Percentiles rank a stretch among this genome's conserved stretches.
phyloP scores from a whole-genome alignment of 2,329 filamentous ascomycete species.

The Colletotrichum paranaense region DNA sequence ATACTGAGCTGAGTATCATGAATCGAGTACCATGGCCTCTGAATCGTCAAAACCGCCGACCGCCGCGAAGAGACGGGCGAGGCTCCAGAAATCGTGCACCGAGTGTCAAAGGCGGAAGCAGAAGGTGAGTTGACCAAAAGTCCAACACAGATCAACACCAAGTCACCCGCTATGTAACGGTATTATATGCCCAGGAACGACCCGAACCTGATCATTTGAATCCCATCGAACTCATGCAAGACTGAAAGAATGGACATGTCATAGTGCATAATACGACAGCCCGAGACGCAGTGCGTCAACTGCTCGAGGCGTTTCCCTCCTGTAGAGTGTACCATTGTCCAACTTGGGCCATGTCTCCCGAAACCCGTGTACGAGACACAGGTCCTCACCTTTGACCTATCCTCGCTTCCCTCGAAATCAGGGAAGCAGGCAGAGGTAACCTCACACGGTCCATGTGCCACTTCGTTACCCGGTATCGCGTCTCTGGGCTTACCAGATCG shows the following conservation, averaged over 20 bases:
- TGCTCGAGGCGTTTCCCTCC: constrained; percentile 36
- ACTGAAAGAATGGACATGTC: neutral
- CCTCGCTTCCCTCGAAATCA: constrained; percentile 9
- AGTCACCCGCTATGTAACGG: neutral
- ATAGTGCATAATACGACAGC: constrained; percentile 35
- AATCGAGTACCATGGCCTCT: constrained; percentile 5
- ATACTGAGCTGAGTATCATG: neutral
- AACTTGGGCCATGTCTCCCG: constrained; percentile 8
- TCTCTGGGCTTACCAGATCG: neutral
- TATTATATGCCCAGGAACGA: neutral
- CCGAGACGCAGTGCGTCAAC: constrained; percentile 29
- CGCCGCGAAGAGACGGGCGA: constrained; percentile 19
- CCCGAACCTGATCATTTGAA: neutral
- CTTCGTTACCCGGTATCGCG: neutral
- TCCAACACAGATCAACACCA: neutral
- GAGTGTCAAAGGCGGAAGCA: constrained; percentile 37
- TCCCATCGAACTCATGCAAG: neutral
- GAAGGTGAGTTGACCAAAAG: constrained; percentile 27
- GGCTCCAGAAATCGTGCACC: constrained; percentile 37
- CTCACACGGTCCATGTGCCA: neutral
- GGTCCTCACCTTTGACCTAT: constrained; percentile 29
- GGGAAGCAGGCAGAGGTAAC: constrained; percentile 1
- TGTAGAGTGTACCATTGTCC: constrained; percentile 33
- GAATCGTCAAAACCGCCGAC: constrained; percentile 20
- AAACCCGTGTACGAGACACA: constrained; percentile 27